Evolutionary conservation across 2,329 filamentous ascomycete species (phyloP), one percentile per base, ranked within the genome.

Genomic region (Talaromyces sp.): DNA sequence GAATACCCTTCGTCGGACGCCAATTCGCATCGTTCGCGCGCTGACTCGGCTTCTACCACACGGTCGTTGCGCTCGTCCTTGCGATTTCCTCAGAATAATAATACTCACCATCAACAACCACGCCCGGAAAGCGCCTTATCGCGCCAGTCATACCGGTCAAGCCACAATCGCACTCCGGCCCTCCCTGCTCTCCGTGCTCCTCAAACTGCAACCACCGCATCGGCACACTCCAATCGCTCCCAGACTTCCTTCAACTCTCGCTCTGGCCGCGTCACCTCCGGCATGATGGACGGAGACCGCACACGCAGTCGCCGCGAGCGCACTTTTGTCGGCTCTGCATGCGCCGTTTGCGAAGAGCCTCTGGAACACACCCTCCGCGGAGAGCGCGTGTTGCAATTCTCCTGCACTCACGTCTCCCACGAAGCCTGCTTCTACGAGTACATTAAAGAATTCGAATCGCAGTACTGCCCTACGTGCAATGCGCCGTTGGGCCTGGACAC

Each of bases 371-470:
- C 92, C 3, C 82, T 99, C 53, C 89, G 90, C 56, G 94, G 94
- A 62, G 94, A 99, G 79, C 87, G 92, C 66, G 92, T 99, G 63
- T 81, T 99, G 58, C 94, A 97, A 73, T 94, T 99, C 70, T 95
- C 92, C 6, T 99, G 94, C 76, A 85, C 88, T n/a, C 94, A 99
- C 76, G 93, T 99, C 62, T 92, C 93, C 11, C 94, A 99, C 73
- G 94, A 97, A 75, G 94, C 93, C 38, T 99, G 94, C 77, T 97
- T 99, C 73, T 97, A 97, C 78, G 94, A 99, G 76, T 97, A 95
- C 72, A 96, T 99, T 68, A 90, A 91, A 70, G 93, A 97, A 71
- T 90, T 93, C 61, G 92, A 97, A 67, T 90, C 90, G 57, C 92
- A 97, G 70, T 92, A 91, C 70, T 99, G 94, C 76, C 94, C 94